Conservation (phyloP, 108 stramenopile species). For the Seminavis robusta region DNA sequence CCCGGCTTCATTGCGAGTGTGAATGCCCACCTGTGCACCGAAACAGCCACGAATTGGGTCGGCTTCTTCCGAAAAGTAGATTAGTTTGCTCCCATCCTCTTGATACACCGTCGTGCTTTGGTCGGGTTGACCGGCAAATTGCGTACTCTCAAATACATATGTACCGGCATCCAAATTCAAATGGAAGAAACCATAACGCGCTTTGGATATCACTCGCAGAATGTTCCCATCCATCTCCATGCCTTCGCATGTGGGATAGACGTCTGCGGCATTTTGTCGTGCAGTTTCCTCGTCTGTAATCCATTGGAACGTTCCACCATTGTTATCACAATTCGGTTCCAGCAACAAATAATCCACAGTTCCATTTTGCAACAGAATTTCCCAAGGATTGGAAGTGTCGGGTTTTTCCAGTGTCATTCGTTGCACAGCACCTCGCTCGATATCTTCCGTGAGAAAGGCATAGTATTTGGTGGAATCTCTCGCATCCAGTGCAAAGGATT, state of each 20-base stretch:
- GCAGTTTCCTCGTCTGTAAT: constrained; percentile 1
- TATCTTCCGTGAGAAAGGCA: constrained; percentile 53
- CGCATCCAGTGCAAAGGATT: constrained; percentile 34
- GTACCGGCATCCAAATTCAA: constrained; percentile 26
- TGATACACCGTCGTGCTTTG: too few species aligned
- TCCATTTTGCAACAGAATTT: constrained; percentile 12
- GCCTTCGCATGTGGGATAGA: constrained; percentile 30
- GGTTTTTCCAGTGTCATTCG: constrained; percentile 30
- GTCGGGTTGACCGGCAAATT: constrained; percentile 27
- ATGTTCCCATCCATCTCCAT: constrained; percentile 21
- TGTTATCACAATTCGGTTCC: not conserved
- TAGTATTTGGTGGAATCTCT: constrained; percentile 6
- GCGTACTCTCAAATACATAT: constrained; percentile 10
- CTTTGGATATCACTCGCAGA: constrained; percentile 30
- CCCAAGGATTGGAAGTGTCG: constrained; percentile 21
- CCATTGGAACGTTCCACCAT: too few species aligned
- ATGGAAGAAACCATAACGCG: constrained; percentile 17
- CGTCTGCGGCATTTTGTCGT: constrained; percentile 7
- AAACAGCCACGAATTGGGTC: constrained; percentile 9
- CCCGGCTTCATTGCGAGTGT: constrained; percentile 31
- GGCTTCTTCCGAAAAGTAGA: constrained; percentile 57
- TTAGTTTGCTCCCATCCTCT: constrained; percentile 11
- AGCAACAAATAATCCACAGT: constrained; percentile 12
- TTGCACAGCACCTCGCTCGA: constrained; percentile 28
- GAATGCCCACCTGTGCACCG: constrained; percentile 31